phyloP scores from a whole-genome alignment of 208 protist species.

The Leishmania martiniquensis region DNA sequence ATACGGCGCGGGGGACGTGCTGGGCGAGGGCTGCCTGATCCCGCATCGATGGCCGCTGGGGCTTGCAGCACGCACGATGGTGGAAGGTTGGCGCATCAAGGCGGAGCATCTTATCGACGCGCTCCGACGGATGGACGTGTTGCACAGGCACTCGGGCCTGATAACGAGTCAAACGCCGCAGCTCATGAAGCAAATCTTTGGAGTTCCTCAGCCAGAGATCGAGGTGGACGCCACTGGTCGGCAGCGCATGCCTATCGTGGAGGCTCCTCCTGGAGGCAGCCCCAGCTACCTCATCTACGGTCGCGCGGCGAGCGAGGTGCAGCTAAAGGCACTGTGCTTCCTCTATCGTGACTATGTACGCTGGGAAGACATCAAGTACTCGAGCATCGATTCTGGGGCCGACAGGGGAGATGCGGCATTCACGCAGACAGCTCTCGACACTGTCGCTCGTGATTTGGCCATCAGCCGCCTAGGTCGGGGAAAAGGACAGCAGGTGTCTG shows the following conservation, averaged over 20 bases:
- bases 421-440: conserved; percentile 4
- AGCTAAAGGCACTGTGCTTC: conserved; percentile 73
- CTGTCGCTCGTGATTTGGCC: conserved; percentile 17
- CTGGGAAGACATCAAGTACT: conserved; percentile 87
- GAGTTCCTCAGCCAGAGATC: conserved; percentile 57
- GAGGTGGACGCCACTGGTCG: conserved; percentile 72
- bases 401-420: neutral
- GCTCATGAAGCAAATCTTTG: conserved; percentile 75
- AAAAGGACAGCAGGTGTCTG: conserved; percentile 15
- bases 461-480: conserved; percentile 21
- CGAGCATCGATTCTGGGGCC: conserved; percentile 30
- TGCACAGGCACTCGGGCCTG: conserved; percentile 76
- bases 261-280: conserved; percentile 43
- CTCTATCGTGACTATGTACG: conserved; percentile 74
- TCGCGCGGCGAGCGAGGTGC: conserved; percentile 61
- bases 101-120: conserved; percentile 64
- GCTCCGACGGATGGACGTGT: conserved; percentile 59
- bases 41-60: conserved; percentile 84
- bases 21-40: conserved; percentile 83
- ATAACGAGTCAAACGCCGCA: conserved; percentile 52
- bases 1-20: conserved; percentile 75
- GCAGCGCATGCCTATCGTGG: conserved; percentile 74
- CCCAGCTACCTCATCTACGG: conserved; percentile 62
- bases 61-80: conserved; percentile 76
- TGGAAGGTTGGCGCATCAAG: conserved; percentile 86